Base-by-base conservation (phyloP, 176 grass and related monocot species). In the Carex cristatella region DNA sequence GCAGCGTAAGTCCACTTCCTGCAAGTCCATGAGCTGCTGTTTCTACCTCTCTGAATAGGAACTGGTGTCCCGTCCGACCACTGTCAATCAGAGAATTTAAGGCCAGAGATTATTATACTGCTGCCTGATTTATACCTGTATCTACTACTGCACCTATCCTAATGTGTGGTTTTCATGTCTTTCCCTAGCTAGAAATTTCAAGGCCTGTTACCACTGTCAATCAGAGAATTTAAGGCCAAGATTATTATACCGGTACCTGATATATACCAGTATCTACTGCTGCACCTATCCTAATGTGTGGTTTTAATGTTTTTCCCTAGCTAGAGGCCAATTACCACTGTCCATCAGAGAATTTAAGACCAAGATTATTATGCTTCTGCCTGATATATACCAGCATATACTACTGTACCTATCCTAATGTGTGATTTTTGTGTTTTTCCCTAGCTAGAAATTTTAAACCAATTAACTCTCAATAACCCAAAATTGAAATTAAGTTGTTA, bases 21-120 rank as follows among this genome's bases (percentile, higher is more conserved):
- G 79, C 87, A 88, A 64, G 69, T 78, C 93, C 93, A 99, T 4
- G 93, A 94, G 82, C 86, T 96, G 62, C 86, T 48, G 81, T 92
- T 96, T 92, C 79, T 88, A 49, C 81, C 49, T 87, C 93, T 85
- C 78, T 82, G 81, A 10, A 65, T 88, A 37, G 91, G 84, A 77
- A 62, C 67, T 69, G 89, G 55, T 76, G 68, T 89, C 62, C 88
- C 81, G 69, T 99, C 84, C 0, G 90, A 89, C 96, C 96, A 99
- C 93, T 99, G 88, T 86, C 62, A 85, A 78, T 57, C 15, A 78
- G 28, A 78, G 13, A 77, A 77, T 23, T n/a, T 49, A 48, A n/a
- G 28, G 18, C 35, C 80, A 78, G 4, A 37, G 3, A 18, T 2
- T 81, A 38, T 46, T 8, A 23, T 40, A 35, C 0, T 4, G 81